Conservation (phyloP, 352 stramenopile species). For the Globisporangium ultimum region DNA sequence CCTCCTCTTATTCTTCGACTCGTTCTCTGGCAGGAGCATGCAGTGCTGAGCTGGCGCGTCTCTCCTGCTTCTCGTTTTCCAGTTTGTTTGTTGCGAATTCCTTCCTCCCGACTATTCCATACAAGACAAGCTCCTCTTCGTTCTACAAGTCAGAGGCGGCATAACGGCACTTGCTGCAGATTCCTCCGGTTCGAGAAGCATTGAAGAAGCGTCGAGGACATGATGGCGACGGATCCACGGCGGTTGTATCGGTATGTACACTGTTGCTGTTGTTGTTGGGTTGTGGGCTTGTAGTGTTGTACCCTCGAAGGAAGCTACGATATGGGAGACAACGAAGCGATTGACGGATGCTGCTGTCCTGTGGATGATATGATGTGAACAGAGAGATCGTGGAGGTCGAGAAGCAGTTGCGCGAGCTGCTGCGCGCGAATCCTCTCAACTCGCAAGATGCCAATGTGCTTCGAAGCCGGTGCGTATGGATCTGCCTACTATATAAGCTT, state of each 20-base stretch:
- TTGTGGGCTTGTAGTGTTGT: background rate
- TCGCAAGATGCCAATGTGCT: conserved; percentile 54
- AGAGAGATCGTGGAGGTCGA: conserved; percentile 74
- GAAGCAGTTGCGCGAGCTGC: conserved; percentile 66
- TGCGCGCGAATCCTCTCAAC: conserved; percentile 65
- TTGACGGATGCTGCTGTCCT: background rate
- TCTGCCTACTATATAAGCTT: background rate
- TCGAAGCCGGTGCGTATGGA: conserved; percentile 25
- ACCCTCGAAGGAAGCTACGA: background rate
- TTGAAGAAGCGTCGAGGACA: background rate
- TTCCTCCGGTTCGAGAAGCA: no score
- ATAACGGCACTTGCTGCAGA: no score
- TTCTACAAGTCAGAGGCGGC: no score
- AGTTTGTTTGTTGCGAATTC: background rate
- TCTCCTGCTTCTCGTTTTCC: background rate
- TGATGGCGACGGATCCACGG: conserved; percentile 22
- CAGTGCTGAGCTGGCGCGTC: conserved; percentile 6
- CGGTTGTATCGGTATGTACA: conserved; percentile 32
- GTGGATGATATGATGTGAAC: background rate
- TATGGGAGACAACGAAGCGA: background rate
- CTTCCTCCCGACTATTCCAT: background rate
- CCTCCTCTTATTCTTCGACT: background rate
- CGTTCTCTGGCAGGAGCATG: conserved; percentile 6
- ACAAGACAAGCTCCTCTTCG: background rate
- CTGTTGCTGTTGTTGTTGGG: conserved; percentile 3